Percentiles rank a stretch among this genome's conserved stretches.
These are phyloP conservation scores for Aspergillus ruber DNA, from an alignment of 2,329 filamentous ascomycete species.

Conservation along the genomic window DNA sequence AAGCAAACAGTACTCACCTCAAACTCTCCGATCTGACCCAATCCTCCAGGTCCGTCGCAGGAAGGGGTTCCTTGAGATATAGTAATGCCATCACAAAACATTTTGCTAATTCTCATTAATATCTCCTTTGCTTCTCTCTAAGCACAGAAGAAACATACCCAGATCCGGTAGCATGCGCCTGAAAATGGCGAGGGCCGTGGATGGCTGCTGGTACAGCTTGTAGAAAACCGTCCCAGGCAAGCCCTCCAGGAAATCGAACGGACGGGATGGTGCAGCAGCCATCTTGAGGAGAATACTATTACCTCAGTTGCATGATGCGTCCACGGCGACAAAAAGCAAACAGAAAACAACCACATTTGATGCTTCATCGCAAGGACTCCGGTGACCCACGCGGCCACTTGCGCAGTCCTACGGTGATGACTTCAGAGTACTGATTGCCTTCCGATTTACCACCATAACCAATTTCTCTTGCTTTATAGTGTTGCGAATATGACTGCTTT, in stretches of 20 bases:
- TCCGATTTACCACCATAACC: neutral
- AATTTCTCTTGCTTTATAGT: neutral
- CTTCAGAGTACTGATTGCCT: constrained; percentile 4
- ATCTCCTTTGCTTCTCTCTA: neutral
- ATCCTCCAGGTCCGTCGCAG: constrained; percentile 70
- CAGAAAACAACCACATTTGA: neutral
- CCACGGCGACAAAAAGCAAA: constrained; percentile 1
- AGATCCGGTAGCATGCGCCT: constrained; percentile 92
- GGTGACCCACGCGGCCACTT: constrained; percentile 22
- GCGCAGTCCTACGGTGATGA: constrained; percentile 22
- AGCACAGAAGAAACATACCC: constrained; percentile 46
- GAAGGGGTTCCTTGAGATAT: constrained; percentile 77
- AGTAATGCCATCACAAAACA: constrained; percentile 92
- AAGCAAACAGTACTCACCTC: constrained; percentile 34
- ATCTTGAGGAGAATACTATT: constrained; percentile 36
- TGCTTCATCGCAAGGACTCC: constrained; percentile 10
- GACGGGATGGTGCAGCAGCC: constrained; percentile 52
- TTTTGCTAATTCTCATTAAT: constrained; percentile 57
- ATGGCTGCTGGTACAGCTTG: constrained; percentile 91
- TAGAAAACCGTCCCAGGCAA: constrained; percentile 84
- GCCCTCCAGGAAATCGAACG: constrained; percentile 87
- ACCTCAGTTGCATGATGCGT: constrained; percentile 22
- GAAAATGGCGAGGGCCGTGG: constrained; percentile 90
- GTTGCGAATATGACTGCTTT: constrained; percentile 45
- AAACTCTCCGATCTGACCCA: constrained; percentile 71